Evolutionary conservation across 2,329 filamentous ascomycete genomes (phyloP).

Genomic region (Aspergillus vadensis): DNA sequence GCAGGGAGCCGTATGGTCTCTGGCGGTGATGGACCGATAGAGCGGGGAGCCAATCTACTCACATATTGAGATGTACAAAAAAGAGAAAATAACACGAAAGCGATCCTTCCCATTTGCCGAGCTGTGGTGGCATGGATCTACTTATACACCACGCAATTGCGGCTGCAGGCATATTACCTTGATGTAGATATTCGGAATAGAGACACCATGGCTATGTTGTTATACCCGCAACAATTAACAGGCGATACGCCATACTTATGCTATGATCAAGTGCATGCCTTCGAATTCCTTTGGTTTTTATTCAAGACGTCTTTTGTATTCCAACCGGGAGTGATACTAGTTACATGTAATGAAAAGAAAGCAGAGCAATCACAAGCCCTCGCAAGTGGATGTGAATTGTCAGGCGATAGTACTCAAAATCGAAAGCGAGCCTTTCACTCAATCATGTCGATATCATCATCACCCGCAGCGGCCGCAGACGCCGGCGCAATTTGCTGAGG

Average conservation of each 20-base stretch:
- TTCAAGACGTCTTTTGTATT: too few relatives aligned
- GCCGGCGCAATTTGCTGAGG: conserved; percentile 31
- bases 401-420: neutral
- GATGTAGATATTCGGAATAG: too few relatives aligned
- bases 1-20: conserved; percentile 64
- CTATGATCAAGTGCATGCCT: neutral
- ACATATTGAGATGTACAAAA: neutral
- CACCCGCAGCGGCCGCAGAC: conserved; percentile 37
- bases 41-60: neutral
- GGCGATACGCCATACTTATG: neutral
- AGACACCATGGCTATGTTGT: too few relatives aligned
- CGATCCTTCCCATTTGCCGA: neutral
- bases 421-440: conserved; percentile 47
- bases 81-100: neutral
- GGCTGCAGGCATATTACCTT: too few relatives aligned
- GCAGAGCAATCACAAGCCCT: neutral
- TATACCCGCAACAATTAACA: too few relatives aligned
- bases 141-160: too few relatives aligned
- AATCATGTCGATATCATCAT: conserved; percentile 71
- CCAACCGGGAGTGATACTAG: neutral
- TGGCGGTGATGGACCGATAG: conserved; percentile 53
- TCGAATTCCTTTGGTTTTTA: too few relatives aligned
- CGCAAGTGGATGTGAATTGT: neutral
- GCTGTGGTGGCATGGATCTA: too few relatives aligned
- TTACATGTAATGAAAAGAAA: neutral